phyloP scores from a whole-genome alignment of 495 filamentous ascomycete genomes.

The Penicillium mononematosum region DNA sequence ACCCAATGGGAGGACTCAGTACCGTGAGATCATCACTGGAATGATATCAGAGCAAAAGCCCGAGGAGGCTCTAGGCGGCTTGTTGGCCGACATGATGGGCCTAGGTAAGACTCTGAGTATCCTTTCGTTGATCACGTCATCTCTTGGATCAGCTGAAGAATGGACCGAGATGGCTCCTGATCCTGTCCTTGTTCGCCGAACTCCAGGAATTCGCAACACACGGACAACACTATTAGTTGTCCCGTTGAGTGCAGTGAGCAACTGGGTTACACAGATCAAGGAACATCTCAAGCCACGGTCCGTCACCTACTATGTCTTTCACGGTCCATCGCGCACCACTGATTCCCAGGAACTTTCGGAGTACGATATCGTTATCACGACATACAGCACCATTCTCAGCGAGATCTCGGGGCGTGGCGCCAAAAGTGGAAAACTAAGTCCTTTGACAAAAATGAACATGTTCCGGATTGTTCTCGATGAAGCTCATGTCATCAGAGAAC shows the following conservation, averaged over 20 bases:
- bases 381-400: conserved; percentile 81
- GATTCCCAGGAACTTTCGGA: conserved; percentile 64
- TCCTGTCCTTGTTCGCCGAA: conserved; percentile 28
- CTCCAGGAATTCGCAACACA: conserved; percentile 61
- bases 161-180: conserved; percentile 47
- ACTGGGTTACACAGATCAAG: conserved; percentile 89
- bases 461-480: conserved; percentile 96
- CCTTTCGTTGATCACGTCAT: conserved; percentile 68
- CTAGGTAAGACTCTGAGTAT: conserved; percentile 92
- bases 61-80: conserved; percentile 72
- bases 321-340: conserved; percentile 70
- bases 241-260: conserved; percentile 83
- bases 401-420: conserved; percentile 65
- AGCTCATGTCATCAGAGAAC: conserved; percentile 89
- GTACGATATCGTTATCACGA: conserved; percentile 86
- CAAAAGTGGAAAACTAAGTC: conserved; percentile 56
- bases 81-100: conserved; percentile 97
- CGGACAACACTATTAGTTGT: conserved; percentile 86
- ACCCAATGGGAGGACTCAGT: conserved; percentile 56
- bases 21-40: conserved; percentile 81
- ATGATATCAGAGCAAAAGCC: conserved; percentile 62
- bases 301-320: conserved; percentile 74
- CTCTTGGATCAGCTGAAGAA: conserved; percentile 54
- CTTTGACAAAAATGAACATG: conserved; percentile 75
- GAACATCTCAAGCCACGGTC: conserved; percentile 65